Evolutionary conservation across 164 flowering plant species (phyloP).

Genomic region (Macadamia tetraphylla): DNA sequence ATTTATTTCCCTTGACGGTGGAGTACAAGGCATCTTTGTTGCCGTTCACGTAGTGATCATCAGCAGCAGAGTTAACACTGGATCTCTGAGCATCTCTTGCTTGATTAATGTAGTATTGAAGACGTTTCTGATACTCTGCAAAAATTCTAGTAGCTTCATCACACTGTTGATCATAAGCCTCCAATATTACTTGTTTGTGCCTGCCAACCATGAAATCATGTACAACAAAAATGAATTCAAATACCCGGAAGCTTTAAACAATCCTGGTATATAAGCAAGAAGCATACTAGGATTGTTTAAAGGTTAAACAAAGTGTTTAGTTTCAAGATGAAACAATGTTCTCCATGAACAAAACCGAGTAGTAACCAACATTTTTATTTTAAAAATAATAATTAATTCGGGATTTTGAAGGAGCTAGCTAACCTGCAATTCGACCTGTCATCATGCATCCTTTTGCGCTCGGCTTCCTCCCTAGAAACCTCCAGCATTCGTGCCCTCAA

Average conservation of each 20-base stretch:
- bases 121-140: slow-evolving; percentile 86
- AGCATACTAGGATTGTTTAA: too few species aligned
- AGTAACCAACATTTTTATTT: neutral
- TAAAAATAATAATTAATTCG: neutral
- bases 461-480: slow-evolving; percentile 90
- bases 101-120: slow-evolving; percentile 68
- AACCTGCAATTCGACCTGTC: slow-evolving; percentile 85
- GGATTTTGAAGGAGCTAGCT: neutral
- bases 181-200: slow-evolving; percentile 92
- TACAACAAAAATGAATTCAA: neutral
- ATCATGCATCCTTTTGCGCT: slow-evolving; percentile 88
- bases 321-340: too few species aligned
- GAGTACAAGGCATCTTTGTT: slow-evolving; percentile 78
- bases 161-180: slow-evolving; percentile 88
- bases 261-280: neutral
- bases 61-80: slow-evolving; percentile 36
- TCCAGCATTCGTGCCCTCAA: slow-evolving; percentile 81
- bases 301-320: too few species aligned
- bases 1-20: slow-evolving; percentile 67
- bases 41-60: slow-evolving; percentile 39
- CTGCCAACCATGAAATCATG: slow-evolving; percentile 32
- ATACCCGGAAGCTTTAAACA: neutral
- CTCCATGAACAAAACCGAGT: neutral
- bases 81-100: slow-evolving; percentile 82
- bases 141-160: slow-evolving; percentile 96